These are phyloP conservation scores for Magnusiomyces tetraspermus DNA, from an alignment of 1,139 yeast genomes.

Conservation along the genomic window DNA sequence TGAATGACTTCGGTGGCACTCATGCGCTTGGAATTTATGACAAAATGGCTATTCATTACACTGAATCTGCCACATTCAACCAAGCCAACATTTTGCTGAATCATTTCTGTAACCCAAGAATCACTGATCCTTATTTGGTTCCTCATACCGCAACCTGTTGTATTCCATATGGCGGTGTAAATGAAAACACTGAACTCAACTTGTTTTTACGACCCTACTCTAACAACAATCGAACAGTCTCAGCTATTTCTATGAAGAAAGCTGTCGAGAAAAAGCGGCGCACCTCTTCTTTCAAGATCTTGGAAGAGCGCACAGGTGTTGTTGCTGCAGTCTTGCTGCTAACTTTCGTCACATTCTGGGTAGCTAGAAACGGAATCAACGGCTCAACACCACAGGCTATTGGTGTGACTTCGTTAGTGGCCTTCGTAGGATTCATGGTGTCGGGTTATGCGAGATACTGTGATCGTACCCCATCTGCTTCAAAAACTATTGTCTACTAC, in stretches of 20 bases:
- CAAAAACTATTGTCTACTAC: not conserved
- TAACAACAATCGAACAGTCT: not conserved
- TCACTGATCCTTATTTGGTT: not conserved
- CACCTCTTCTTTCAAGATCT: not conserved
- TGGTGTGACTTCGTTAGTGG: not conserved
- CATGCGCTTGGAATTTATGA: slow-evolving; percentile 94
- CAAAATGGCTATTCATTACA: slow-evolving; percentile 75
- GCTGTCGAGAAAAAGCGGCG: not conserved
- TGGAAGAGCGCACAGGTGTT: not conserved
- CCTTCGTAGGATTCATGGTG: not conserved
- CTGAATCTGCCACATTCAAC: slow-evolving; percentile 1
- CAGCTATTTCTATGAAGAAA: not conserved
- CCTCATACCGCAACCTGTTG: slow-evolving; percentile 10
- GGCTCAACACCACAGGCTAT: not conserved
- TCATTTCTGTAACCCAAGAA: slow-evolving; percentile 10
- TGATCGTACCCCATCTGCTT: not conserved
- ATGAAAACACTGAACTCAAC: not conserved
- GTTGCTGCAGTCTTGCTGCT: too few relatives aligned
- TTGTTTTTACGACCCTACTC: not conserved
- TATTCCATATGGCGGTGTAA: slow-evolving; percentile 1
- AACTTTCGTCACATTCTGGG: not conserved
- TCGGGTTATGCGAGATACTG: not conserved
- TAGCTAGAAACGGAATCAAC: too few relatives aligned
- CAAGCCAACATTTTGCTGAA: slow-evolving; percentile 12
- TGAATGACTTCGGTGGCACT: slow-evolving; percentile 91